phyloP scores from a whole-genome alignment of 495 filamentous ascomycete species.

The Parachaetomium inaequale region DNA sequence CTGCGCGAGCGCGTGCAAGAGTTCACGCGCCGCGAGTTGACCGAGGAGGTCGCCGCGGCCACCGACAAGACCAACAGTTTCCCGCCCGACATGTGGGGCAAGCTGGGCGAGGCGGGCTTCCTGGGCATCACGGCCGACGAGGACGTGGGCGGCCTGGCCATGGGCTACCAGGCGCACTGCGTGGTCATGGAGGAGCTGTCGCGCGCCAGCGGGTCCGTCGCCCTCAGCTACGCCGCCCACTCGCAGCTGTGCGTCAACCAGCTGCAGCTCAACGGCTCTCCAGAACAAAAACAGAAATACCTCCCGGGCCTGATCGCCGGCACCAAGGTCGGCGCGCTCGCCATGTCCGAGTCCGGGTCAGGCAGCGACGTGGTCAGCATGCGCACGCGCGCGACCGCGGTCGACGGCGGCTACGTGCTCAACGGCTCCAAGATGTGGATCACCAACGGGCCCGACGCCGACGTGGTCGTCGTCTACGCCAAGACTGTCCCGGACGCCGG shows the following conservation, averaged over 20 bases:
- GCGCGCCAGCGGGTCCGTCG: slow-evolving; percentile 71
- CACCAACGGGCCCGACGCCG: slow-evolving; percentile 93
- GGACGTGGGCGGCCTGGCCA: slow-evolving; percentile 80
- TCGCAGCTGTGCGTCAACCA: slow-evolving; percentile 97
- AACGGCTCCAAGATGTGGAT: slow-evolving; percentile 99
- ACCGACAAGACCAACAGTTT: slow-evolving; percentile 88
- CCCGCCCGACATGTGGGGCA: slow-evolving; percentile 87
- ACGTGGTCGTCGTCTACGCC: slow-evolving; percentile 87
- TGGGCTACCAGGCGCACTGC: slow-evolving; percentile 98
- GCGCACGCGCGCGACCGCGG: slow-evolving; percentile 75
- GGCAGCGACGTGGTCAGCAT: slow-evolving; percentile 95
- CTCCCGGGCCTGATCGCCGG: slow-evolving; percentile 82
- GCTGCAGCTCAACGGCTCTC: slow-evolving; percentile 81
- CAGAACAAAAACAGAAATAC: slow-evolving; percentile 72
- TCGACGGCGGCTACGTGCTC: slow-evolving; percentile 81
- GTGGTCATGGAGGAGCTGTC: slow-evolving; percentile 88
- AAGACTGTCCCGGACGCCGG: slow-evolving; percentile 81
- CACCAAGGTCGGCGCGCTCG: slow-evolving; percentile 79
- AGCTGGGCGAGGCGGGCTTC: slow-evolving; percentile 86
- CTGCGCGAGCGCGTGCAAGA: slow-evolving; percentile 89
- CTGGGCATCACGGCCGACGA: slow-evolving; percentile 94
- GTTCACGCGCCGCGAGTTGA: slow-evolving; percentile 81
- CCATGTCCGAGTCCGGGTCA: slow-evolving; percentile 91
- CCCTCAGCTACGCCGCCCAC: slow-evolving; percentile 88
- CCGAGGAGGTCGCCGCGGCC: slow-evolving; percentile 72